Evolutionary conservation across 2,329 filamentous ascomycete genomes (phyloP), one percentile per base, ranked within the genome.

Genomic region (Colletotrichum camelliae): DNA sequence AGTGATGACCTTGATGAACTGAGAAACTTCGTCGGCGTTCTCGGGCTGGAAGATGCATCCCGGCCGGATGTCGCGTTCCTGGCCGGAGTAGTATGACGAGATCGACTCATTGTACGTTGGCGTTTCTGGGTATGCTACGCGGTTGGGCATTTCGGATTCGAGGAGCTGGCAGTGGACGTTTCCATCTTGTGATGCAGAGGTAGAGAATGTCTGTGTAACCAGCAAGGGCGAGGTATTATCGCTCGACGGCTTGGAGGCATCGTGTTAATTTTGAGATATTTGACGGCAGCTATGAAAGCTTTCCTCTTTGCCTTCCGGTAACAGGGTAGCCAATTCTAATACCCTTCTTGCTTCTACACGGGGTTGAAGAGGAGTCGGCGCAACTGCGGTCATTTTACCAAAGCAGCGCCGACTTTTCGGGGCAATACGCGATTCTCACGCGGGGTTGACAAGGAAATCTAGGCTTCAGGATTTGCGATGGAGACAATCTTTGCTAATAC

Each of bases 21-120:
- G n/a, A 2, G 60, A 70, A 7, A 77, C 31, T 35, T 74, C 70
- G 10, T 61, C 6, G 9, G 77, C 31, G 35, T 21, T 66, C 6
- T 21, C 55, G 1, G 77, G 77, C 12, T 37, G 55, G 48, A 79
- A 78, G 35, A 79, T 73, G 58, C 77, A 78, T 2, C 29, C 27
- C 57, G 79, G 61, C 58, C 60, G 21, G n/a, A 75, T 52, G 13
- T 75, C 72, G 43, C 61, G 62, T 39, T 75, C 72, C 57, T 75
- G 72, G 52, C 67, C 72, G 21, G 72, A 75, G 43, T 75, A 75
- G 57, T 75, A 75, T 10, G 72, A 71, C 3, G 72, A 75, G 4
- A 70, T 4, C 0, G 72, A 70, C 4, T 65, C 67, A 5, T 71
- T 61, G 15, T 29, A 58, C 7, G 8, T 4, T 29, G 27, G 3